Evolutionary conservation across 768 basidiomycete species (phyloP), one percentile per base, ranked within the genome.

Genomic region (Goffeauzyma gilvescens): DNA sequence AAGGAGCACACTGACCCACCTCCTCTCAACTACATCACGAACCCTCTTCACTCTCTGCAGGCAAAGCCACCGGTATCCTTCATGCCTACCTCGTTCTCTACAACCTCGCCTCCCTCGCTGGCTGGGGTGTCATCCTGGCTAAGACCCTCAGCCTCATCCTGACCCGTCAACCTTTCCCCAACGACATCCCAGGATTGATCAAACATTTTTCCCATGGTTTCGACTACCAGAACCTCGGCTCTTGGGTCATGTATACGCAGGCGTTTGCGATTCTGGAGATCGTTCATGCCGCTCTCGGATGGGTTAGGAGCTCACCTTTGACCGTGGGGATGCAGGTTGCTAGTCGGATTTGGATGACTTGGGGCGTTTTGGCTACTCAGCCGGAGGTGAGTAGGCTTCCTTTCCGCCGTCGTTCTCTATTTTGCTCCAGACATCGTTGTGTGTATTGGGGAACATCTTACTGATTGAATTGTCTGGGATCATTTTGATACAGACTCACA

Each of bases 211-310:
- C 21, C 38, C 31, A 15, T 18, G 46, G 4, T 9, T 78, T 75
- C 57, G 60, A 69, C 9, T 72, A 74, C 42, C 42, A 55, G 14
- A 30, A 49, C 5, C 67, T 82, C 4, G 82, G 82, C 13, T 50
- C 55, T 3, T 62, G 66, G 25, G 78, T 78, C 2, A 73, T 75
- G 4, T 68, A 75, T 49, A 81, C 90, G 5, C 90, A 98, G 67
- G 83, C 73, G 20, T 73, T 75, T 39, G 90, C 90, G 2, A 54
- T 75, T 0, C 66, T 98, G 38, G 90, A 98, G 61, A 73, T 93
- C 18, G 50, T 80, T 2, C 93, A 98, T 59, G 75, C 76, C 27
- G 62, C 78, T 5, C 53, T 84, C 6, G 77, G 86, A 0, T 75
- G 76, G 69, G 90, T 95, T 33, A 68, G 78, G 38, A 80, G 77